Evolutionary conservation across 2,329 filamentous ascomycete species (phyloP).

Genomic region (Phaeomoniella chlamydospora): DNA sequence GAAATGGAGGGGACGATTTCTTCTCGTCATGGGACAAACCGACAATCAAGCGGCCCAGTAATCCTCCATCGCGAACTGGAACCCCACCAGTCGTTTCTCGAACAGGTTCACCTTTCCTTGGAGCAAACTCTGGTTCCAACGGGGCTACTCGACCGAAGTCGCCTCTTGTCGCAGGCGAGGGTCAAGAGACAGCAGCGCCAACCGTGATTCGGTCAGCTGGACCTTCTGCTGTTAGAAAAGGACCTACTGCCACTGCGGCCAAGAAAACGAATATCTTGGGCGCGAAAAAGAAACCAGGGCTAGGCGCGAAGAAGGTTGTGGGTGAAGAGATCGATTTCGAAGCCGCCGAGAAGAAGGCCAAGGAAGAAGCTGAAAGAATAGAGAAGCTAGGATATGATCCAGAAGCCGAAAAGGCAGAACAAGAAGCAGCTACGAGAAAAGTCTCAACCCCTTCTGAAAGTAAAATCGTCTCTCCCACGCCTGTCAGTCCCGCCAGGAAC

Average conservation of each 20-base stretch:
- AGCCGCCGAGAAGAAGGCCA: slow-evolving; percentile 90
- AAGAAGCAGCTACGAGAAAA: slow-evolving; percentile 20
- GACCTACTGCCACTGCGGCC: slow-evolving; percentile 40
- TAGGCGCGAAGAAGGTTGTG: slow-evolving; percentile 84
- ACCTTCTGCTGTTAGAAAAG: slow-evolving; percentile 72
- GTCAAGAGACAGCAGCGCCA: slow-evolving; percentile 40
- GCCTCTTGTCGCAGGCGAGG: slow-evolving; percentile 48
- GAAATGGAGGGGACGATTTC: slow-evolving; percentile 77
- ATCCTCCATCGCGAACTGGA: slow-evolving; percentile 75
- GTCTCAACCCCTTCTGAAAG: slow-evolving; percentile 29
- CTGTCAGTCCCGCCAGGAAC: slow-evolving; percentile 51
- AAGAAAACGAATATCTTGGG: slow-evolving; percentile 78
- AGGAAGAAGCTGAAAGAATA: slow-evolving; percentile 92
- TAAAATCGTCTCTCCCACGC: slow-evolving; percentile 59
- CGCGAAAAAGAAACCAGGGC: slow-evolving; percentile 67
- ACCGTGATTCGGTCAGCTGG: slow-evolving; percentile 59
- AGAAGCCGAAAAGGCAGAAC: slow-evolving; percentile 56
- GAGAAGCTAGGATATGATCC: slow-evolving; percentile 92
- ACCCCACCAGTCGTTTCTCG: slow-evolving; percentile 72
- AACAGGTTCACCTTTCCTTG: slow-evolving; percentile 82
- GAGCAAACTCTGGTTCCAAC: slow-evolving; percentile 48
- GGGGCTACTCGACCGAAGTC: slow-evolving; percentile 66
- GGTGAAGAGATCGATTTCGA: slow-evolving; percentile 84
- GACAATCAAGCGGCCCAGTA: slow-evolving; percentile 87
- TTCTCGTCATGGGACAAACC: slow-evolving; percentile 99